Percentiles rank a stretch among this genome's conserved stretches.
Evolutionary conservation across 2,329 filamentous ascomycete genomes (phyloP).

Genomic region (Exophiala dermatitidis): DNA sequence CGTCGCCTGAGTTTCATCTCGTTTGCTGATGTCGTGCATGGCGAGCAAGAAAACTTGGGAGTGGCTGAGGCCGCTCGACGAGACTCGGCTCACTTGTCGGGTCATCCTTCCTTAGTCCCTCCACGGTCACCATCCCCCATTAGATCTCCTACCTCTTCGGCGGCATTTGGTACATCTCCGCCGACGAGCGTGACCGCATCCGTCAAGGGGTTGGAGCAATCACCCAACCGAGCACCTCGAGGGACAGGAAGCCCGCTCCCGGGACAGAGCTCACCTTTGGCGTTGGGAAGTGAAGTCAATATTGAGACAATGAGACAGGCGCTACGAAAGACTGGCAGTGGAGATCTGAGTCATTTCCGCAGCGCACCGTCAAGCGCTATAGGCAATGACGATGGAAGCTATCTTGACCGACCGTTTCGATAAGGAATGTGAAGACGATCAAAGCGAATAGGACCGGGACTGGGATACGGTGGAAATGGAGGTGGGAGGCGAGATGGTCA

Average conservation of each 20-base stretch:
- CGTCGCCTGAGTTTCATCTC: slow-evolving; percentile 89
- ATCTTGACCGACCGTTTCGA: slow-evolving; percentile 18
- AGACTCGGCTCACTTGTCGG: slow-evolving; percentile 56
- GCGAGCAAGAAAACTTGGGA: slow-evolving; percentile 42
- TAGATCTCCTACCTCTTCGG: slow-evolving; percentile 68
- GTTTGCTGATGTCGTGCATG: slow-evolving; percentile 89
- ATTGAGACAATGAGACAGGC: slow-evolving; percentile 94
- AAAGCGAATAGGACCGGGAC: too few species aligned
- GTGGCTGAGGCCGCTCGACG: slow-evolving; percentile 35
- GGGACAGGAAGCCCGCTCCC: slow-evolving; percentile 56
- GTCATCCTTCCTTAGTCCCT: slow-evolving; percentile 24
- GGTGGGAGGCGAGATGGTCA: too few species aligned
- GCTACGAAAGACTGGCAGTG: slow-evolving; percentile 73
- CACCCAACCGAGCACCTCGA: slow-evolving; percentile 50
- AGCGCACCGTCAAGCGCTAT: slow-evolving; percentile 31
- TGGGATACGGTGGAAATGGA: too few species aligned
- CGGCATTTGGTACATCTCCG: slow-evolving; percentile 61
- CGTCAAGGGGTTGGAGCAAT: slow-evolving; percentile 65
- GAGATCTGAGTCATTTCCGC: slow-evolving; percentile 55
- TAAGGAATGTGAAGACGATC: slow-evolving; percentile 6
- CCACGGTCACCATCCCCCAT: slow-evolving; percentile 69
- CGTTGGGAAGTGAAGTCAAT: slow-evolving; percentile 62
- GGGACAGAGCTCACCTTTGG: slow-evolving; percentile 45
- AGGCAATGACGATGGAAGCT: slow-evolving; percentile 30
- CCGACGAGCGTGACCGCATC: slow-evolving; percentile 69